Percentiles rank a stretch among this genome's conserved stretches.
Conservation (phyloP, 345 rosid species). For the Aethionema arabicum region DNA sequence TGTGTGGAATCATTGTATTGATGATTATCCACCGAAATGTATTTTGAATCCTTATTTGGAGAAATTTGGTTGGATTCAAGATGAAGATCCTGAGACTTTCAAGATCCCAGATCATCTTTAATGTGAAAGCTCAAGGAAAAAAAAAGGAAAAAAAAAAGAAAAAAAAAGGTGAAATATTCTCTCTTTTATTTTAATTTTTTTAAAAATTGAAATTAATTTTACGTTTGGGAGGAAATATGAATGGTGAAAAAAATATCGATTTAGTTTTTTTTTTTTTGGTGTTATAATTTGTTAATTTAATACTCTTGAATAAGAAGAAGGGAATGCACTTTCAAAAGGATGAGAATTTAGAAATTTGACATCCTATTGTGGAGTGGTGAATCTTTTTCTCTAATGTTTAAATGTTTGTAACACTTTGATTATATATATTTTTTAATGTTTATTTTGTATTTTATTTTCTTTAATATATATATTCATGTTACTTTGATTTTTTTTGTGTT, state of each 20-base stretch:
- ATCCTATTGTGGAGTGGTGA: slow-evolving; percentile 24
- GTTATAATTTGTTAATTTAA: slow-evolving; percentile 28
- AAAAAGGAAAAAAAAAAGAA: slow-evolving; percentile 21
- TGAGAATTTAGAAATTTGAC: slow-evolving; percentile 18
- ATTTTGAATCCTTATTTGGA: slow-evolving; percentile 72
- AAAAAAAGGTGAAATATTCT: slow-evolving; percentile 31
- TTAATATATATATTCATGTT: slow-evolving; percentile 4
- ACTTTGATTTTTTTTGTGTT: slow-evolving; percentile 19
- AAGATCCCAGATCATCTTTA: slow-evolving; percentile 43
- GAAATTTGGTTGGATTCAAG: slow-evolving; percentile 89
- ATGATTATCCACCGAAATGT: slow-evolving; percentile 68
- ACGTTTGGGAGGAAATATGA: neutral
- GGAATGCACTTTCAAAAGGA: slow-evolving; percentile 27
- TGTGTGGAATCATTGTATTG: slow-evolving; percentile 72
- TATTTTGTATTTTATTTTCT: slow-evolving; percentile 9
- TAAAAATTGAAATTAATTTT: slow-evolving; percentile 12
- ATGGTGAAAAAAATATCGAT: slow-evolving; percentile 27
- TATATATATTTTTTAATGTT: slow-evolving; percentile 25
- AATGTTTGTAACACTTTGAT: slow-evolving; percentile 14
- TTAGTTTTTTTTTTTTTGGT: slow-evolving; percentile 15
- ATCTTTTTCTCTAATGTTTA: slow-evolving; percentile 14
- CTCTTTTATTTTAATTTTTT: slow-evolving; percentile 1
- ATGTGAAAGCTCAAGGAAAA: slow-evolving; percentile 36
- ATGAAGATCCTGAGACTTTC: slow-evolving; percentile 73
- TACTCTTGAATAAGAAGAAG: slow-evolving; percentile 7